A percentile compares a stretch with the other conserved stretches of the same genome.
These are phyloP conservation scores for Leishmania turanica DNA, from an alignment of 208 protist species.

Conservation along the genomic window DNA sequence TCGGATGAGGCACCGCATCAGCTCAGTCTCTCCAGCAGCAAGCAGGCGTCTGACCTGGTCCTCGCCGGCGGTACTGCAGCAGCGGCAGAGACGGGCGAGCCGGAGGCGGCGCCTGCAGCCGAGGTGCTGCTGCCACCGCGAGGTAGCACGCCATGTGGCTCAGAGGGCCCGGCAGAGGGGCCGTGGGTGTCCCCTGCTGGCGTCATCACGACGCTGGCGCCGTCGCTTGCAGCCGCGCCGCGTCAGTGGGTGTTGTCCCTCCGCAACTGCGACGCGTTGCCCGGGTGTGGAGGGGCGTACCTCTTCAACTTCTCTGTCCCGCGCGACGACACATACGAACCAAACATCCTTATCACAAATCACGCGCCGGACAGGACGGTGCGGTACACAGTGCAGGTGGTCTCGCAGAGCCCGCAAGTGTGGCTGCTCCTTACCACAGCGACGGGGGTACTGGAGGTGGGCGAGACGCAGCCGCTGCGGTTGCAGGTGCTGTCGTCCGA, in stretches of 20 bases:
- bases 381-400: conserved; percentile 67
- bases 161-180: conserved; percentile 1
- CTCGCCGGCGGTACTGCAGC: background rate
- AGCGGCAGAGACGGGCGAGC: background rate
- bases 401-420: conserved; percentile 78
- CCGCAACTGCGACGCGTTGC: conserved; percentile 59
- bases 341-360: conserved; percentile 74
- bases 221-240: conserved; percentile 14
- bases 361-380: conserved; percentile 50
- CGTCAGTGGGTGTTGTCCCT: conserved; percentile 50
- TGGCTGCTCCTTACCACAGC: conserved; percentile 72
- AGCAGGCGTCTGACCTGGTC: conserved; percentile 1
- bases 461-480: conserved; percentile 74
- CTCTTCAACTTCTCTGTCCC: conserved; percentile 62
- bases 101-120: background rate
- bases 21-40: background rate
- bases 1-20: background rate
- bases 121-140: background rate
- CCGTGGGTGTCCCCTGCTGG: background rate
- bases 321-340: conserved; percentile 63
- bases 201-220: conserved; percentile 3
- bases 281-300: conserved; percentile 62
- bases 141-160: conserved; percentile 3
- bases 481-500: conserved; percentile 75
- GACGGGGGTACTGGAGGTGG: conserved; percentile 49